These are phyloP conservation scores for Spatholobus suberectus DNA, from an alignment of 306 rosid species.

Conservation along the genomic window DNA sequence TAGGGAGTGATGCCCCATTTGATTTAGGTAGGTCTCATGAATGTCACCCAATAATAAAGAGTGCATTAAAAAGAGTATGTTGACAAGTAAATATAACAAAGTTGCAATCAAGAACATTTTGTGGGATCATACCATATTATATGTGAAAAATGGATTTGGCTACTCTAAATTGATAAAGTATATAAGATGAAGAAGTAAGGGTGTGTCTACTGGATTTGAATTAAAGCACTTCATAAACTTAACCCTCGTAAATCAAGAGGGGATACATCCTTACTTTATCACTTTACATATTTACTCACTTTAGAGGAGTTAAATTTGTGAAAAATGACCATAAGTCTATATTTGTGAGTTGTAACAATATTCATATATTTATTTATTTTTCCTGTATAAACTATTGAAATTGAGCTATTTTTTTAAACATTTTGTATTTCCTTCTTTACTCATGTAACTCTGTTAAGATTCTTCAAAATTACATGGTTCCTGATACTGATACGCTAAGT, in stretches of 20 bases:
- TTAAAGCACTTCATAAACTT: no score
- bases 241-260: background rate
- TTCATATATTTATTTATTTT: background rate
- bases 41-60: background rate
- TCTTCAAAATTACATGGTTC: background rate
- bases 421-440: background rate
- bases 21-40: background rate
- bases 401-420: background rate
- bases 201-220: background rate
- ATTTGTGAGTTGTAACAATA: background rate
- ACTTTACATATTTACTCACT: background rate
- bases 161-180: background rate
- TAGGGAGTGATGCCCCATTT: background rate
- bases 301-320: background rate
- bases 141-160: background rate
- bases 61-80: background rate
- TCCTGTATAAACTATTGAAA: conserved; percentile 1
- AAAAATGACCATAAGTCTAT: background rate
- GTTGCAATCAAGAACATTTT: conserved; percentile 18
- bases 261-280: background rate
- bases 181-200: background rate
- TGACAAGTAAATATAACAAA: background rate
- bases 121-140: conserved; percentile 5
- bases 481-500: conserved; percentile 25
- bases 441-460: background rate